Evolutionary conservation across 371 early-diverging fungal species (phyloP).

Genomic region (Actinomucor elegans): DNA sequence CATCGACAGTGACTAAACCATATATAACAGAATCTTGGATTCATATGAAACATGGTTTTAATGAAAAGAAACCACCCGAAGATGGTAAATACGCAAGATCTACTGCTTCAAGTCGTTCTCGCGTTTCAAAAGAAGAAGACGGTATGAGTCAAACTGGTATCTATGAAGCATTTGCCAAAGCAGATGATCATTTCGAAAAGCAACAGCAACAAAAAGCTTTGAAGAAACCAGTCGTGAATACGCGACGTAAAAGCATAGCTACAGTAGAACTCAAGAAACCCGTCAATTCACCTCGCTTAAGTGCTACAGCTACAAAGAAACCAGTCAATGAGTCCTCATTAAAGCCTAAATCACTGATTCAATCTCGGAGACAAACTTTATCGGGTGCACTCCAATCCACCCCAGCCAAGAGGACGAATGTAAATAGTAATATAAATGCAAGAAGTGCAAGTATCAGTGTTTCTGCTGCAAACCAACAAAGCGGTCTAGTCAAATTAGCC

Average conservation of each 20-base stretch:
- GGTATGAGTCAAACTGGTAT: slow-evolving; percentile 34
- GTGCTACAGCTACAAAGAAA: not conserved
- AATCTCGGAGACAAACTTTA: slow-evolving; percentile 12
- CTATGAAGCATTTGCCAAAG: slow-evolving; percentile 32
- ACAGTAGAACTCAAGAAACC: not conserved
- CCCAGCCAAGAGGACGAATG: not conserved
- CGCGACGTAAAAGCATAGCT: slow-evolving; percentile 23
- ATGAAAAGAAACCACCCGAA: slow-evolving; percentile 11
- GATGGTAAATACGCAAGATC: slow-evolving; percentile 11
- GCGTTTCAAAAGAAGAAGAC: slow-evolving; percentile 11
- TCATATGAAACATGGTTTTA: slow-evolving; percentile 40
- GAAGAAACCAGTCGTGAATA: slow-evolving; percentile 15
- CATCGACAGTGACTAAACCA: slow-evolving; percentile 41
- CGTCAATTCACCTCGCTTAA: not conserved
- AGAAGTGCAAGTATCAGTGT: not conserved
- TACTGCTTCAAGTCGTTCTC: slow-evolving; percentile 16
- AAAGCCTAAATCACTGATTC: not conserved
- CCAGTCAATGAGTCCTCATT: not conserved
- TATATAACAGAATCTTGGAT: slow-evolving; percentile 43
- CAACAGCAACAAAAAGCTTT: slow-evolving; percentile 1
- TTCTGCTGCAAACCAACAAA: not conserved
- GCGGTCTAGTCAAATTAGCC: slow-evolving; percentile 25
- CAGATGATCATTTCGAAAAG: slow-evolving; percentile 15
- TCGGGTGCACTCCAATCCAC: slow-evolving; percentile 9
- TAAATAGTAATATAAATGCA: not conserved